These are phyloP conservation scores for Amphirosellinia nigrospora DNA, from an alignment of 495 filamentous ascomycete genomes.

Conservation along the genomic window DNA sequence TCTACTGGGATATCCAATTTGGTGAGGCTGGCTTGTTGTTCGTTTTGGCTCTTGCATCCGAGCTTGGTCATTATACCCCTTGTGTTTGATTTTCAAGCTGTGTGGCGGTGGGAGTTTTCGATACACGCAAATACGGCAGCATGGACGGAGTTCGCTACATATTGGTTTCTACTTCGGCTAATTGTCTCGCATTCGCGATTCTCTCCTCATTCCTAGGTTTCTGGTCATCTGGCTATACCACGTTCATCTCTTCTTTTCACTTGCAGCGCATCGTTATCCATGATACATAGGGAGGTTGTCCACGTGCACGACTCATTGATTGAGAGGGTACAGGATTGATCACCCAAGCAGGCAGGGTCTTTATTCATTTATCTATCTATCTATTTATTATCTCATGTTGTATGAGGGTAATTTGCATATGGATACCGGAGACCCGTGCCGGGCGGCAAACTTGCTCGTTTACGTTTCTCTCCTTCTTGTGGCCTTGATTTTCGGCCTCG, in stretches of 20 bases:
- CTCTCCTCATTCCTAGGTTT: slow-evolving; percentile 4
- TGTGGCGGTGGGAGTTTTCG: slow-evolving; percentile 16
- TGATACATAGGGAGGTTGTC: slow-evolving; percentile 20
- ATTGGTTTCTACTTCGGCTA: slow-evolving; percentile 4
- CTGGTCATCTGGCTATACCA: slow-evolving; percentile 4
- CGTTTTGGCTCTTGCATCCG: slow-evolving; percentile 14
- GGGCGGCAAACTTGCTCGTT: slow-evolving; percentile 3
- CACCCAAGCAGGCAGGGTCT: not conserved
- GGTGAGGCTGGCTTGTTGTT: slow-evolving; percentile 26
- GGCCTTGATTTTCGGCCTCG: not conserved
- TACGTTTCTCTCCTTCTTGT: not conserved
- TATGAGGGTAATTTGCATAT: slow-evolving; percentile 25
- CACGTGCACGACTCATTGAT: slow-evolving; percentile 19
- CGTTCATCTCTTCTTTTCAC: not conserved
- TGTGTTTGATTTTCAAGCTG: slow-evolving; percentile 23
- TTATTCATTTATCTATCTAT: no score
- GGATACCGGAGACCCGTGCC: not conserved
- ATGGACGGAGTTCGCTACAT: slow-evolving; percentile 28
- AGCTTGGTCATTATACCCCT: slow-evolving; percentile 25
- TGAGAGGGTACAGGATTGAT: not conserved
- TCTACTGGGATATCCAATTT: slow-evolving; percentile 19
- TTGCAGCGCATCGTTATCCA: slow-evolving; percentile 14
- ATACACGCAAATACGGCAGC: slow-evolving; percentile 28
- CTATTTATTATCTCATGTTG: not conserved
- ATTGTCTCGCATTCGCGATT: not conserved